Conservation (phyloP, 1,139 yeast genomes). For the Geotrichum macrosporum region DNA sequence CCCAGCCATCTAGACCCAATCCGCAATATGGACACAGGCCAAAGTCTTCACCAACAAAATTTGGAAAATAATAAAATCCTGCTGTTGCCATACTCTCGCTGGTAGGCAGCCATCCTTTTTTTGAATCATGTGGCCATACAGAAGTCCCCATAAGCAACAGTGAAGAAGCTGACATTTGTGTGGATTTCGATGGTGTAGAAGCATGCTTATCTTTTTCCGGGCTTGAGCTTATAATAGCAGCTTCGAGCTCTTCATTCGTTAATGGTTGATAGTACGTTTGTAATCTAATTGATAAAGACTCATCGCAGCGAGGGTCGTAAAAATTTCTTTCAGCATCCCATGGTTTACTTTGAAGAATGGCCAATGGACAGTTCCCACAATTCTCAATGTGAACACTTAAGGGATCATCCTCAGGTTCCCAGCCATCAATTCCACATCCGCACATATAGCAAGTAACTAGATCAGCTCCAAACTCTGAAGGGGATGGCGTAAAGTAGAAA, state of each 20-base stretch:
- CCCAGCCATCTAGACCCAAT: conserved; percentile 69
- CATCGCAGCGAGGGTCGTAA: conserved; percentile 41
- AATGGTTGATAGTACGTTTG: conserved; percentile 46
- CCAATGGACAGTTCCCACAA: conserved; percentile 48
- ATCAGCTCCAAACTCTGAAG: conserved; percentile 41
- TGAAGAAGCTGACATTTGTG: not conserved
- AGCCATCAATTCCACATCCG: conserved; percentile 39
- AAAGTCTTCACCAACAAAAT: conserved; percentile 55
- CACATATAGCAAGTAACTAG: conserved; percentile 66
- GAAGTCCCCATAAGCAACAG: conserved; percentile 19
- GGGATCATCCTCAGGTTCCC: conserved; percentile 41
- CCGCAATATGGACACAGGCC: conserved; percentile 71
- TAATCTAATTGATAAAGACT: conserved; percentile 44
- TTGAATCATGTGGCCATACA: conserved; percentile 52
- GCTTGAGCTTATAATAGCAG: conserved; percentile 5
- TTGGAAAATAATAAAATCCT: conserved; percentile 71
- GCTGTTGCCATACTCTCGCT: conserved; percentile 50
- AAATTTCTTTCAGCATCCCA: conserved; percentile 27
- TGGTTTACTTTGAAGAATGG: conserved; percentile 29
- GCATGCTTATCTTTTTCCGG: conserved; percentile 1
- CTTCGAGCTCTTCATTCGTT: conserved; percentile 16
- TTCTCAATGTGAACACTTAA: conserved; percentile 45
- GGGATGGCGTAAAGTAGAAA: conserved; percentile 51
- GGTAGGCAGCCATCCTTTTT: conserved; percentile 43
- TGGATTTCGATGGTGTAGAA: not conserved